A percentile compares a stretch with the other conserved stretches of the same genome.
Evolutionary conservation across 805 yeast species (phyloP).

Genomic region (Scheffersomyces lignosus): DNA sequence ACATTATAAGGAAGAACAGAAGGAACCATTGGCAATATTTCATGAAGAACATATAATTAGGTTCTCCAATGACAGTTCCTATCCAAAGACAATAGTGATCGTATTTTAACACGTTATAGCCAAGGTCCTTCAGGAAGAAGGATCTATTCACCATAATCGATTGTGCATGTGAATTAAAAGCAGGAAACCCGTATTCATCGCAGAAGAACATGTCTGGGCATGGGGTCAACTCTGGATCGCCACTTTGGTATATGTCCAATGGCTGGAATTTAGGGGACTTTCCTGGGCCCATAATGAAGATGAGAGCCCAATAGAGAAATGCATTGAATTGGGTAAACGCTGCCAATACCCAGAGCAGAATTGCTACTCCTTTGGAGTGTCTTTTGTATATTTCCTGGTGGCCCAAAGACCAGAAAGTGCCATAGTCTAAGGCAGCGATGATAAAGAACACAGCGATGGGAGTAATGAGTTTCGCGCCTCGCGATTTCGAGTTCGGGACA

Average conservation of each 20-base stretch:
- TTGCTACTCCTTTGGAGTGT: conserved; percentile 32
- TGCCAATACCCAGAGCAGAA: conserved; percentile 35
- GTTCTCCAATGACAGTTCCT: conserved; percentile 68
- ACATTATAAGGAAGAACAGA: conserved; percentile 29
- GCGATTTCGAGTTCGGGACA: conserved; percentile 5
- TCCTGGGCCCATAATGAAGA: conserved; percentile 62
- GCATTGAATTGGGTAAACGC: conserved; percentile 23
- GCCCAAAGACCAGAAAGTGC: conserved; percentile 44
- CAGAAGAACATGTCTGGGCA: conserved; percentile 67
- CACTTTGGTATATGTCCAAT: conserved; percentile 24
- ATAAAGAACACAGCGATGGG: conserved; percentile 29
- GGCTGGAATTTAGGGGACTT: conserved; percentile 35
- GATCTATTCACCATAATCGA: conserved; percentile 65
- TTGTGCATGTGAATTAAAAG: conserved; percentile 70
- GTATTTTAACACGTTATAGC: conserved; percentile 65
- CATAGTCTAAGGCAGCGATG: conserved; percentile 45
- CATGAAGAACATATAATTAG: conserved; percentile 61
- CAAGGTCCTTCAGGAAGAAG: conserved; percentile 62
- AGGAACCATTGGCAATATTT: conserved; percentile 46
- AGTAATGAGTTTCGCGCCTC: conserved; percentile 17
- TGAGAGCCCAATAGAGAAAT: conserved; percentile 44
- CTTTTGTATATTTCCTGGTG: conserved; percentile 34
- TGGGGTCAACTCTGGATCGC: conserved; percentile 19
- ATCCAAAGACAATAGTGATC: conserved; percentile 87
- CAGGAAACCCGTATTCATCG: conserved; percentile 71